Evolutionary conservation across 2,329 filamentous ascomycete species (phyloP).

Genomic region (Biscogniauxia sp.): DNA sequence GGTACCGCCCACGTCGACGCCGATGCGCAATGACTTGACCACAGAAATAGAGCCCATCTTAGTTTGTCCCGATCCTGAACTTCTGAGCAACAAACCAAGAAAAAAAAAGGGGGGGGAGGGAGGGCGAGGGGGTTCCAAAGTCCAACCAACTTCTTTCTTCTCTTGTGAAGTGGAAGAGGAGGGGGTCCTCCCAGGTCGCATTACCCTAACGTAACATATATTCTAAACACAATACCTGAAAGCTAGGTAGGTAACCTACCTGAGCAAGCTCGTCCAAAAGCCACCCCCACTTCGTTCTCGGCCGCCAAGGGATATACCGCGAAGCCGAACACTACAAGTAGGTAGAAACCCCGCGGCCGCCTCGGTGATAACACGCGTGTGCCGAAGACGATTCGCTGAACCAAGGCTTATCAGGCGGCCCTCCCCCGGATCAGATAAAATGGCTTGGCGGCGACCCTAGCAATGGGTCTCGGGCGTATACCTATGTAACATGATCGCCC

Average conservation of each 20-base stretch:
- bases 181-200: too few relatives aligned
- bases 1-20: conserved; percentile 40
- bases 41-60: conserved; percentile 15
- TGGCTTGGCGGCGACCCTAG: conserved; percentile 12
- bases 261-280: too few relatives aligned
- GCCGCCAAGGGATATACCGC: not conserved
- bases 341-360: not conserved
- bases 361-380: not conserved
- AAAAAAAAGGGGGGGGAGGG: not conserved
- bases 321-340: not conserved
- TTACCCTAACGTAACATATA: not conserved
- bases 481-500: not conserved
- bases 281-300: not conserved
- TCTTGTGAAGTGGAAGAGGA: too few relatives aligned
- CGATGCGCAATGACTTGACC: conserved; percentile 26
- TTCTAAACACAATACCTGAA: not conserved
- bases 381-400: conserved; percentile 2
- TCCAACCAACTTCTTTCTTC: too few relatives aligned
- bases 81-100: not conserved
- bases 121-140: too few relatives aligned
- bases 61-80: not conserved
- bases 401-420: conserved; percentile 1
- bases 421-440: conserved; percentile 19
- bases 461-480: not conserved
- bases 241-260: not conserved